phyloP scores from a whole-genome alignment of 805 yeast genomes.

The Candida andamanensis region DNA sequence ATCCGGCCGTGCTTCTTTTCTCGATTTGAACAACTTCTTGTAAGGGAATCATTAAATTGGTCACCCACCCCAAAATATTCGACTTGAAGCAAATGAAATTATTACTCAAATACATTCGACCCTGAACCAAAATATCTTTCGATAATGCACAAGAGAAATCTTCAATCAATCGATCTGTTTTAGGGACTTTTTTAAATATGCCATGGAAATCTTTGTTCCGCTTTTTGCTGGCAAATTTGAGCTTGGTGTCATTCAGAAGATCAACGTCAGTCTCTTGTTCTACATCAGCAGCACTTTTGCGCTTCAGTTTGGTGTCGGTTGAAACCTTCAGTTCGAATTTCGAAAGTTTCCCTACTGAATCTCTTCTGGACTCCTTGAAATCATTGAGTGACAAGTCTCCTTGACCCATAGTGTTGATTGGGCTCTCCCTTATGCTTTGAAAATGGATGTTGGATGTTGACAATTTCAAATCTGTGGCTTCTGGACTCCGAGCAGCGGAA shows the following conservation, averaged over 20 bases:
- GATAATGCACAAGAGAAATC: constrained; percentile 65
- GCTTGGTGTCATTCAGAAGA: constrained; percentile 6
- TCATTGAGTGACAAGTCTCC: constrained; percentile 35
- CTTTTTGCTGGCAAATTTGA: constrained; percentile 41
- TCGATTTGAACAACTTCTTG: constrained; percentile 60
- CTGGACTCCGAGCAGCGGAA: neutral
- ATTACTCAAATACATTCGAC: constrained; percentile 55
- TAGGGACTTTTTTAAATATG: constrained; percentile 48
- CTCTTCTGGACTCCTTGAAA: constrained; percentile 9
- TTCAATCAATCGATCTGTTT: constrained; percentile 49
- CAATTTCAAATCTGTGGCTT: neutral
- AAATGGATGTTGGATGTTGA: constrained; percentile 34
- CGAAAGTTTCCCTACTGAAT: constrained; percentile 8
- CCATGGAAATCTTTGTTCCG: constrained; percentile 58
- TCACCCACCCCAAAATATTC: constrained; percentile 63
- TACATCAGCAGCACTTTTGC: constrained; percentile 2
- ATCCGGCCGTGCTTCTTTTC: constrained; percentile 59
- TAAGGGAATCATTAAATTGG: constrained; percentile 52
- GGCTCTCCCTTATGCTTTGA: constrained; percentile 42
- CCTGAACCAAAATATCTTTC: constrained; percentile 63
- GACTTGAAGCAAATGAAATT: constrained; percentile 58
- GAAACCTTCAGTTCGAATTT: neutral
- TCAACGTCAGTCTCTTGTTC: constrained; percentile 8
- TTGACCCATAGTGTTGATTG: constrained; percentile 44
- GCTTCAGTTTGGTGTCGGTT: neutral